A percentile compares a stretch with the other conserved stretches of the same genome.
These are phyloP conservation scores for Boechera stricta DNA, from an alignment of 345 rosid genomes.

Conservation along the genomic window DNA sequence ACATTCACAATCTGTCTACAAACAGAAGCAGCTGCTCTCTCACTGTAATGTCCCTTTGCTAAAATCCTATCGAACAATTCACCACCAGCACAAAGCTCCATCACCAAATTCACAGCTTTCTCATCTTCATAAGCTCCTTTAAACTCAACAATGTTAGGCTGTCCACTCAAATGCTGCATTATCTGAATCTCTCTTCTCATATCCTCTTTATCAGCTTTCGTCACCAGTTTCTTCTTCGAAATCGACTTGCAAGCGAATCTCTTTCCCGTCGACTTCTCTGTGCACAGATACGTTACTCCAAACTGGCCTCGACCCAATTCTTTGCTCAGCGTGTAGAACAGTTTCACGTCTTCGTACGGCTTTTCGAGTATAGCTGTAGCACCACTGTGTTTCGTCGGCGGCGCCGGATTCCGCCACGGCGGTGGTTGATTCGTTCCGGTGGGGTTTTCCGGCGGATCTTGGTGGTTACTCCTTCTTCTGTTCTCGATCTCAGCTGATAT, in stretches of 20 bases:
- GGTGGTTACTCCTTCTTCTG: conserved; percentile 41
- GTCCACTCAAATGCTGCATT: conserved; percentile 92
- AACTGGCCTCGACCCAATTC: conserved; percentile 89
- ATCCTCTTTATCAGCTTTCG: conserved; percentile 68
- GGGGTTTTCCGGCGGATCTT: conserved; percentile 40
- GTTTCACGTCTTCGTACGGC: conserved; percentile 71
- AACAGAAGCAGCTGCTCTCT: conserved; percentile 77
- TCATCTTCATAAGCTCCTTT: conserved; percentile 81
- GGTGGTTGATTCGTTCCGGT: conserved; percentile 31
- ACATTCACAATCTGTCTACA: conserved; percentile 76
- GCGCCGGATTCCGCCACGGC: conserved; percentile 41
- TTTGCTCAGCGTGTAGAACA: conserved; percentile 59
- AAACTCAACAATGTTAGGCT: conserved; percentile 83
- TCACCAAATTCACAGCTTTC: conserved; percentile 74
- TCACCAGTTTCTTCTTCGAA: conserved; percentile 67
- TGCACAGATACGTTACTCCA: conserved; percentile 80
- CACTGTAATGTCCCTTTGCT: conserved; percentile 76
- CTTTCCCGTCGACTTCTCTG: conserved; percentile 65
- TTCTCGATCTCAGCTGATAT: conserved; percentile 40
- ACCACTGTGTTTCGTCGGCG: conserved; percentile 25
- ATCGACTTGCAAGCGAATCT: conserved; percentile 83
- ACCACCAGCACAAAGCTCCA: conserved; percentile 97
- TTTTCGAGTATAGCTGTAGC: conserved; percentile 64
- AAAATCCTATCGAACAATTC: conserved; percentile 84
- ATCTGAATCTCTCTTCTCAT: conserved; percentile 80